These are phyloP conservation scores for Paramecium octaurelia DNA, from an alignment of 73 alveolate genomes.

Conservation along the genomic window DNA sequence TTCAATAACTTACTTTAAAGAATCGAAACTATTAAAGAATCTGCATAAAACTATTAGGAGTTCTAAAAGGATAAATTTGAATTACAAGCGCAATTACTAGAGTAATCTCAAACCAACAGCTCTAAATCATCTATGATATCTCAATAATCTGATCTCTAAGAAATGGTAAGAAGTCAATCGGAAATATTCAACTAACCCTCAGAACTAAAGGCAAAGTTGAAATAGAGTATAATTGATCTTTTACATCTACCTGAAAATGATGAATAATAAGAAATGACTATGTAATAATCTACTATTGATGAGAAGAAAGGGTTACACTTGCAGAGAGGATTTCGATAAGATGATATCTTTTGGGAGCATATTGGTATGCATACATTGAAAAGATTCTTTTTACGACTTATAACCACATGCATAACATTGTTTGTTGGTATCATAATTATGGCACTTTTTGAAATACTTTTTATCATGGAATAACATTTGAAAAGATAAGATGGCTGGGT, in stretches of 20 bases:
- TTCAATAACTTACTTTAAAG: not conserved
- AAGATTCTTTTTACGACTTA: not conserved
- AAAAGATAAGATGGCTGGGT: conserved; percentile 2
- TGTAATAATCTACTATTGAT: not conserved
- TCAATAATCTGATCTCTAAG: not conserved
- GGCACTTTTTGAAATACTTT: not conserved
- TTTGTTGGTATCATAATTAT: conserved; percentile 1
- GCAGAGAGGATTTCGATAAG: conserved; percentile 43
- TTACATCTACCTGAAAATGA: not conserved
- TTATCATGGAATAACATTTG: not conserved
- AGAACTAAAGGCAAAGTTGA: not conserved
- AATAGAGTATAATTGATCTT: not conserved
- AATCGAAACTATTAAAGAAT: not conserved
- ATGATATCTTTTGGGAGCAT: conserved; percentile 46
- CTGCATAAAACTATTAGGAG: not conserved
- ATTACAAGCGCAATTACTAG: not conserved
- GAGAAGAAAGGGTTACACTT: conserved; percentile 7
- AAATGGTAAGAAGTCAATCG: not conserved
- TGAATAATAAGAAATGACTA: not conserved
- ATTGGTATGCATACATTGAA: conserved; percentile 40
- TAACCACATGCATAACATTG: not conserved
- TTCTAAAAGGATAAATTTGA: not conserved
- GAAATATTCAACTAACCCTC: not conserved
- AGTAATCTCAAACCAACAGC: not conserved
- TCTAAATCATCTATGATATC: not conserved